A percentile compares a stretch with the other conserved stretches of the same genome.
Conservation (phyloP, 1,139 yeast genomes). For the Suhomyces anneliseae region DNA sequence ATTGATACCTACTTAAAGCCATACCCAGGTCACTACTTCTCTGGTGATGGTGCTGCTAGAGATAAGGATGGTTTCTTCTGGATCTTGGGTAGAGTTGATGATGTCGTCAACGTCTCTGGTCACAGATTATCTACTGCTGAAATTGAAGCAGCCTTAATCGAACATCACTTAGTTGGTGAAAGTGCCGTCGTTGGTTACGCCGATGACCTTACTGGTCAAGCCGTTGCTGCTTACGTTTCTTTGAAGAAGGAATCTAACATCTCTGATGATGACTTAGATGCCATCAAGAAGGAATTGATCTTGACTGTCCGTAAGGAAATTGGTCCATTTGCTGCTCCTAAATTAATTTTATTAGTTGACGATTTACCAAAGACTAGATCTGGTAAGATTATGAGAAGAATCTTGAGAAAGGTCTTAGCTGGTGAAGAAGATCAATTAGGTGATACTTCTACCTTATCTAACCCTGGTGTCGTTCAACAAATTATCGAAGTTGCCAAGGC, state of each 20-base stretch:
- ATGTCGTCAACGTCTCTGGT: constrained; percentile 79
- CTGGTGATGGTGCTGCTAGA: constrained; percentile 84
- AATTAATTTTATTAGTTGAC: constrained; percentile 65
- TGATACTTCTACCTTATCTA: constrained; percentile 74
- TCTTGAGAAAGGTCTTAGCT: constrained; percentile 72
- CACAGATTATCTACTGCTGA: constrained; percentile 81
- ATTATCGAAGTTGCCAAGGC: constrained; percentile 59
- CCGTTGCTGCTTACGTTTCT: constrained; percentile 78
- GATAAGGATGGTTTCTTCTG: constrained; percentile 76
- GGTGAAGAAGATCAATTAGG: constrained; percentile 80
- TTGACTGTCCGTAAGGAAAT: constrained; percentile 76
- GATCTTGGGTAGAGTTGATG: constrained; percentile 82
- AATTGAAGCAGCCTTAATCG: constrained; percentile 76
- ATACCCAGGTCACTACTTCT: constrained; percentile 67
- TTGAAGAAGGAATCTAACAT: constrained; percentile 47
- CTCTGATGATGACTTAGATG: constrained; percentile 46
- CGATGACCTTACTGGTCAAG: constrained; percentile 80
- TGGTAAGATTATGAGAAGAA: constrained; percentile 84
- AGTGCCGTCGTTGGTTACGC: constrained; percentile 81
- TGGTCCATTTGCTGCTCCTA: constrained; percentile 85
- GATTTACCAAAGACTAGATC: constrained; percentile 84
- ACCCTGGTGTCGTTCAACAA: constrained; percentile 68
- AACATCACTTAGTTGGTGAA: constrained; percentile 69
- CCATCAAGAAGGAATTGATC: constrained; percentile 67
- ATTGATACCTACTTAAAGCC: constrained; percentile 73